Percentiles rank a stretch among this genome's conserved stretches.
These are phyloP conservation scores for Lactarius sp. DNA, from an alignment of 768 basidiomycete species.

Conservation along the genomic window DNA sequence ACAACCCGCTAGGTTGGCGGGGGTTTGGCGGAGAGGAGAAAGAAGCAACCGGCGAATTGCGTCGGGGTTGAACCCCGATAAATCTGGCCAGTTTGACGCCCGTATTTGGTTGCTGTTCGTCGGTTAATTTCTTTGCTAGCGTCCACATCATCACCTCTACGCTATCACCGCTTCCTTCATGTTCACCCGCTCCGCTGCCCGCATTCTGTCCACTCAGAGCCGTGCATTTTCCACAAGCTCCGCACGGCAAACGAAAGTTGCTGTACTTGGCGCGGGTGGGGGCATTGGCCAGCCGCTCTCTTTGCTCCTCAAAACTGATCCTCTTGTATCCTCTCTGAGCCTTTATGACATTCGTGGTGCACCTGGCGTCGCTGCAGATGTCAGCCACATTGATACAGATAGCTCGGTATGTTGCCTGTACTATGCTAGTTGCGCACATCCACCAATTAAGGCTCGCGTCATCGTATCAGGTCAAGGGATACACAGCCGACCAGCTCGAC, in stretches of 20 bases:
- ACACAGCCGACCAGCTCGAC: conserved; percentile 82
- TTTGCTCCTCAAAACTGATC: conserved; percentile 88
- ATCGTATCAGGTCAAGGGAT: conserved; percentile 60
- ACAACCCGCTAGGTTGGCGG: not conserved
- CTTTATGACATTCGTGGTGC: conserved; percentile 95
- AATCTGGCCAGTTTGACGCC: not conserved
- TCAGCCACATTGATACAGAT: conserved; percentile 87
- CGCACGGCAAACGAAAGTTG: conserved; percentile 77
- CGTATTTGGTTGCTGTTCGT: not conserved
- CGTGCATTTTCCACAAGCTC: conserved; percentile 75
- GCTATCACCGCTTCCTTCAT: conserved; percentile 38
- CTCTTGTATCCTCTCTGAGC: conserved; percentile 77
- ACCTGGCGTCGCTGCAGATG: conserved; percentile 95
- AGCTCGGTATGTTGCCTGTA: conserved; percentile 55
- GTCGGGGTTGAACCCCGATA: conserved; percentile 4
- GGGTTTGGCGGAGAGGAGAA: not conserved
- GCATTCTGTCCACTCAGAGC: conserved; percentile 48
- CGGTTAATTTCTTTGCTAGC: conserved; percentile 1
- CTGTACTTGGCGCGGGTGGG: conserved; percentile 96
- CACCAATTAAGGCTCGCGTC: not conserved
- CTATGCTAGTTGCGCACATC: not conserved
- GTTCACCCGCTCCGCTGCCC: conserved; percentile 62
- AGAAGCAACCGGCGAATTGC: conserved; percentile 3
- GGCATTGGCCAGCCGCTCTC: conserved; percentile 98
- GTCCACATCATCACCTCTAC: not conserved